These are phyloP conservation scores for Plenodomus tracheiphilus DNA, from an alignment of 2,329 filamentous ascomycete species.

Conservation along the genomic window DNA sequence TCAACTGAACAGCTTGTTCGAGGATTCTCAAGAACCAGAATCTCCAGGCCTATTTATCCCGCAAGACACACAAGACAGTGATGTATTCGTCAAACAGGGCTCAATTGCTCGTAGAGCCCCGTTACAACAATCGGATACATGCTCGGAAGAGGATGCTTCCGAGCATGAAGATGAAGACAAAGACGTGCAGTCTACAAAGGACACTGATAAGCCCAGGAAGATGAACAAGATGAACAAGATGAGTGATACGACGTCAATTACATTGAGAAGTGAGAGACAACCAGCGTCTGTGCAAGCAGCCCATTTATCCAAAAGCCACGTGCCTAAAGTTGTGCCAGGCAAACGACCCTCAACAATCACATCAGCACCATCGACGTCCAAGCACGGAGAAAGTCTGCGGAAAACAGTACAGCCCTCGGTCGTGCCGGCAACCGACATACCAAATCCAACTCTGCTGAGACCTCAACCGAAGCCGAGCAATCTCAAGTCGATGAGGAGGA, in stretches of 20 bases:
- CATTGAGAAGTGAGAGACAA: background rate
- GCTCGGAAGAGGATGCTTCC: background rate
- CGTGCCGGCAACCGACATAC: background rate
- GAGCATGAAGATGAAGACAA: conserved; percentile 2
- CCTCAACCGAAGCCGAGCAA: background rate
- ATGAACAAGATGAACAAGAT: background rate
- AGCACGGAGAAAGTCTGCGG: background rate
- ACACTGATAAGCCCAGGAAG: background rate
- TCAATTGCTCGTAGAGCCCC: conserved; percentile 12
- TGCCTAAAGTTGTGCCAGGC: no score
- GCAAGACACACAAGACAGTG: background rate
- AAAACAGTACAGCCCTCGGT: background rate
- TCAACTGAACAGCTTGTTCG: conserved; percentile 13
- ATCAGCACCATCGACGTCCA: background rate
- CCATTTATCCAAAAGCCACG: no score
- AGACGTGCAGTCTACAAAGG: conserved; percentile 3
- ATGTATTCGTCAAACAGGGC: background rate
- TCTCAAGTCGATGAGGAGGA: background rate
- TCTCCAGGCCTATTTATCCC: background rate
- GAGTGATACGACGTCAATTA: background rate
- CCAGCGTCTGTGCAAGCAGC: no score
- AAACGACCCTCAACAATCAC: no score
- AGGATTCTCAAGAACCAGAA: background rate
- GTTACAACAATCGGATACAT: conserved; percentile 22
- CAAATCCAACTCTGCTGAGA: background rate